Evolutionary conservation across 768 basidiomycete species (phyloP).

Genomic region (Grammothele lineata): DNA sequence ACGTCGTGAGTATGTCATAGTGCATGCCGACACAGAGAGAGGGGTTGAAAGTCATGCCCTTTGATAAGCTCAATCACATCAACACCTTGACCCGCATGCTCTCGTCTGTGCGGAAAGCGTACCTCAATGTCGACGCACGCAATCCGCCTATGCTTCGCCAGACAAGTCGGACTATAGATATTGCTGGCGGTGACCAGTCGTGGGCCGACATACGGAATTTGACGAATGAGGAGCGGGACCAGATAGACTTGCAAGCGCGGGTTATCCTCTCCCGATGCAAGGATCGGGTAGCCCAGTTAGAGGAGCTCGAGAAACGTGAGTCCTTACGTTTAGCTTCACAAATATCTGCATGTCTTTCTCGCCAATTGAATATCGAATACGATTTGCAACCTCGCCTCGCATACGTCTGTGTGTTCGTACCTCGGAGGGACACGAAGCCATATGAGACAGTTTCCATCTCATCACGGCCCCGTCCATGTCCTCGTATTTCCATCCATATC

Average conservation of each 20-base stretch:
- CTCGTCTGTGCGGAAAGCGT: conserved; percentile 72
- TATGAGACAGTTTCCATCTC: background rate
- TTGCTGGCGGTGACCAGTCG: conserved; percentile 39
- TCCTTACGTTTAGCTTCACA: conserved; percentile 2
- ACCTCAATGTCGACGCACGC: conserved; percentile 74
- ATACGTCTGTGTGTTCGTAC: too few species aligned
- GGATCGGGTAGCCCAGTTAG: conserved; percentile 84
- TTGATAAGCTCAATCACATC: conserved; percentile 66
- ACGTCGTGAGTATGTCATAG: conserved; percentile 44
- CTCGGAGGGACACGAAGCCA: too few species aligned
- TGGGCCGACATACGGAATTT: conserved; percentile 70
- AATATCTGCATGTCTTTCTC: too few species aligned
- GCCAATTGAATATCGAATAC: too few species aligned
- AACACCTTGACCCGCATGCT: conserved; percentile 70
- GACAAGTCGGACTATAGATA: conserved; percentile 50
- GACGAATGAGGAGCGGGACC: conserved; percentile 89
- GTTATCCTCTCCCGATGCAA: conserved; percentile 83
- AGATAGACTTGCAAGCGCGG: conserved; percentile 90
- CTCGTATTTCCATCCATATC: too few species aligned
- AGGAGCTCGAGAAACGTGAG: conserved; percentile 85
- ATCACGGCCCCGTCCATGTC: conserved; percentile 6
- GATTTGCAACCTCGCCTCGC: too few species aligned
- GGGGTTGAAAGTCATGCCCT: too few species aligned
- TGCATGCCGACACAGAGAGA: too few species aligned
- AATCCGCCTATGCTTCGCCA: conserved; percentile 49